Evolutionary conservation across 1,139 yeast genomes (phyloP).

Genomic region (Saccharomyces hybrid): DNA sequence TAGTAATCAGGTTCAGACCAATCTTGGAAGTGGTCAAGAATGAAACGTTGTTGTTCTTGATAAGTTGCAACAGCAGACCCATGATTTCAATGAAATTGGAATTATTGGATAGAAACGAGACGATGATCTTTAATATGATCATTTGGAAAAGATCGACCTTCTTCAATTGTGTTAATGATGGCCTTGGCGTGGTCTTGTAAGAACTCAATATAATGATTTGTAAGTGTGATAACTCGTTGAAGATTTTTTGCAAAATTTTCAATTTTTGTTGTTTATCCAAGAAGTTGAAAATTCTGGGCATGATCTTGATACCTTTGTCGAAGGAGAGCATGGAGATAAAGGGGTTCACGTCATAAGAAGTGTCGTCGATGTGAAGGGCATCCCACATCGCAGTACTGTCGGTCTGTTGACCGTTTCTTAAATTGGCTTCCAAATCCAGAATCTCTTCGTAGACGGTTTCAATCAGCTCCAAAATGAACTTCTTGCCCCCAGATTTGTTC

Average conservation of each 20-base stretch:
- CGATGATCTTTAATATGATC: conserved; percentile 78
- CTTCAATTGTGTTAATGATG: conserved; percentile 45
- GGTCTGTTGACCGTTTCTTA: conserved; percentile 55
- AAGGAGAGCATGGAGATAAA: conserved; percentile 78
- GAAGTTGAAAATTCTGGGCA: conserved; percentile 83
- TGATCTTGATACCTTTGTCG: conserved; percentile 81
- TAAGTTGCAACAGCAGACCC: conserved; percentile 66
- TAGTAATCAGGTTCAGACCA: conserved; percentile 81
- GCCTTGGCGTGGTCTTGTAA: conserved; percentile 54
- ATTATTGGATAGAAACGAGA: conserved; percentile 70
- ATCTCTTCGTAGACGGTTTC: conserved; percentile 76
- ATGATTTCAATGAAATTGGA: conserved; percentile 75
- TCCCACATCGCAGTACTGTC: conserved; percentile 66
- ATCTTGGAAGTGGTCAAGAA: conserved; percentile 74
- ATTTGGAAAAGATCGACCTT: conserved; percentile 74
- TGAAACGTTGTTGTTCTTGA: conserved; percentile 65
- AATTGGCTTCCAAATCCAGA: conserved; percentile 73
- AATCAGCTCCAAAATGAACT: conserved; percentile 40
- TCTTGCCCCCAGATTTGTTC: conserved; percentile 35
- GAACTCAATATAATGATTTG: conserved; percentile 75
- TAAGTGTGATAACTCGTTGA: conserved; percentile 74
- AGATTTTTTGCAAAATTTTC: conserved; percentile 69
- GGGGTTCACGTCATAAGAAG: conserved; percentile 57
- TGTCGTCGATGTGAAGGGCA: conserved; percentile 58
- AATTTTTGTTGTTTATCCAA: conserved; percentile 70